phyloP scores from a whole-genome alignment of 805 yeast genomes.

The Ogataea paradorogensis region DNA sequence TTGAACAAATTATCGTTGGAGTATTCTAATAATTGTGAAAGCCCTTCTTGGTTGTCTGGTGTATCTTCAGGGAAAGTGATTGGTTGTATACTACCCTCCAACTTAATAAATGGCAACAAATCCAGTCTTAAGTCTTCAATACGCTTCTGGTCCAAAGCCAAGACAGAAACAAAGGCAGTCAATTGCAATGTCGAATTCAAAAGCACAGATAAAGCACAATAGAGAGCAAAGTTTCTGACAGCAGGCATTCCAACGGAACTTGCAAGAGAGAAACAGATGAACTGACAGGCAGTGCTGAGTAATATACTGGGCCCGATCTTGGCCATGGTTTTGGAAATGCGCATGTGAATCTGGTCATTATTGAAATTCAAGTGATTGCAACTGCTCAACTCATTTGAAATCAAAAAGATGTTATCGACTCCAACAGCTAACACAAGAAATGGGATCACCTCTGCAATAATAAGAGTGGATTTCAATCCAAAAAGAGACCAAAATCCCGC shows the following conservation, averaged over 20 bases:
- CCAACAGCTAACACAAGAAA: constrained; percentile 91
- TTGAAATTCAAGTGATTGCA: constrained; percentile 40
- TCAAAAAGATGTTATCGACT: constrained; percentile 88
- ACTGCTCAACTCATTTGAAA: constrained; percentile 72
- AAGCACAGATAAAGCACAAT: constrained; percentile 82
- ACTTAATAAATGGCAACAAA: constrained; percentile 53
- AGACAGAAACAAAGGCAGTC: constrained; percentile 73
- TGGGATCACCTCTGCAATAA: constrained; percentile 96
- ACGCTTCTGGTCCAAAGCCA: constrained; percentile 64
- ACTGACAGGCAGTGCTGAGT: constrained; percentile 72
- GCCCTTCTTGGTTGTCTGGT: constrained; percentile 17
- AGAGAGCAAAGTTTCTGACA: constrained; percentile 86
- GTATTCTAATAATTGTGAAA: constrained; percentile 25
- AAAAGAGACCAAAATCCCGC: constrained; percentile 75
- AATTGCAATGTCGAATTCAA: constrained; percentile 75
- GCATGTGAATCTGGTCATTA: constrained; percentile 48
- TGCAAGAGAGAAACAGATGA: constrained; percentile 76
- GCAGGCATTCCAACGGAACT: constrained; percentile 92
- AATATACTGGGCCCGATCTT: constrained; percentile 86
- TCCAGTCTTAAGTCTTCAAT: constrained; percentile 59
- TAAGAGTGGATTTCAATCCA: constrained; percentile 84
- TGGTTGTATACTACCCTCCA: constrained; percentile 6
- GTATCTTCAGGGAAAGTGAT: constrained; percentile 16
- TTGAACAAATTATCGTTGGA: constrained; percentile 34
- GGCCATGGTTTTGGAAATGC: constrained; percentile 63